Conservation (phyloP, 2,329 filamentous ascomycete genomes). For the Tothia fuscella region DNA sequence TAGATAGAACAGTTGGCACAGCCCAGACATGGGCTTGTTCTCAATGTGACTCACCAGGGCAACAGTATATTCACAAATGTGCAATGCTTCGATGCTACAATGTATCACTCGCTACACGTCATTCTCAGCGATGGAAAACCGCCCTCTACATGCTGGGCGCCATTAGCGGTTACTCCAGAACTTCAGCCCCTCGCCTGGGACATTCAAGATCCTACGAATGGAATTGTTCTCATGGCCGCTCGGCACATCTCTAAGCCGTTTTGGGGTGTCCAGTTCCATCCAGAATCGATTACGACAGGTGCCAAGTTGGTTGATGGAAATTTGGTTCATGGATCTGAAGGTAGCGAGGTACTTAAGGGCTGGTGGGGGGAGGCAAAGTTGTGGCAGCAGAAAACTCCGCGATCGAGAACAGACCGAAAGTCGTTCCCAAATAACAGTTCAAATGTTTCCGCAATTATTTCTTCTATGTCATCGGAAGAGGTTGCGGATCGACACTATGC, state of each 20-base stretch:
- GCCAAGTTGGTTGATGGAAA: conserved; percentile 23
- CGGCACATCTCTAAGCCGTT: conserved; percentile 58
- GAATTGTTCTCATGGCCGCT: conserved; percentile 63
- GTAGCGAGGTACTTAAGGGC: conserved; percentile 50
- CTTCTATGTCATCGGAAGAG: not conserved
- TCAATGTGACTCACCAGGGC: conserved; percentile 47
- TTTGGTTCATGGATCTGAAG: conserved; percentile 25
- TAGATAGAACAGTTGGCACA: conserved; percentile 52
- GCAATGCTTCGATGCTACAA: conserved; percentile 52
- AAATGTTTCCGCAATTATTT: not conserved
- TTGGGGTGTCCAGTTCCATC: conserved; percentile 84
- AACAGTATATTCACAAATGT: conserved; percentile 55
- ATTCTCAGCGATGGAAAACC: not conserved
- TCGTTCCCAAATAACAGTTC: too few species aligned
- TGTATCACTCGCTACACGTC: conserved; percentile 56
- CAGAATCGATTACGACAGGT: conserved; percentile 78
- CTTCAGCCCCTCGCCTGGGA: conserved; percentile 38
- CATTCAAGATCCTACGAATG: conserved; percentile 34
- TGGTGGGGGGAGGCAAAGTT: conserved; percentile 58
- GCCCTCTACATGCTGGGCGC: conserved; percentile 24
- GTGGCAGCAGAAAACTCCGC: conserved; percentile 37
- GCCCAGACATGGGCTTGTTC: conserved; percentile 73
- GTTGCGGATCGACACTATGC: not conserved
- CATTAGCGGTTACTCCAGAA: conserved; percentile 23
- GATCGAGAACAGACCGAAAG: too few species aligned